Percentiles rank a stretch among this genome's conserved stretches.
Evolutionary conservation across 257 asterid genomes (phyloP).

Genomic region (Knoxia roxburghii): DNA sequence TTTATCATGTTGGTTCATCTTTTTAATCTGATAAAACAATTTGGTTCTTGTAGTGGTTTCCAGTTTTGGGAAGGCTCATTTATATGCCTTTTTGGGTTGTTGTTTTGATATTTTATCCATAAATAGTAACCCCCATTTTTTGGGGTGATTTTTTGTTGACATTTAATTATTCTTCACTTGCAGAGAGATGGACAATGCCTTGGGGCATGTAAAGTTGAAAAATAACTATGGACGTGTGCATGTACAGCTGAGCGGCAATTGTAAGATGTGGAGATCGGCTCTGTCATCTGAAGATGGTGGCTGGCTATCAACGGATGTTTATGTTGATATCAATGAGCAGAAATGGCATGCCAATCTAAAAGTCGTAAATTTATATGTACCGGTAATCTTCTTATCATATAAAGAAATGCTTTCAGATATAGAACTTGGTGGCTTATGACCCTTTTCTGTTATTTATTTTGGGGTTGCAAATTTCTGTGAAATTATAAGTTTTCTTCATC

Average conservation of each 20-base stretch:
- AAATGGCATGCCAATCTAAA: constrained; percentile 97
- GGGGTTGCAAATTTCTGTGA: constrained; percentile 9
- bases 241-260: constrained; percentile 82
- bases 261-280: constrained; percentile 93
- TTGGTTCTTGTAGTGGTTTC: not conserved
- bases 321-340: constrained; percentile 84
- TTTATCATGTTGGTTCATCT: not conserved
- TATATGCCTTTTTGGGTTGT: constrained; percentile 15
- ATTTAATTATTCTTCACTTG: constrained; percentile 31
- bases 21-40: not conserved
- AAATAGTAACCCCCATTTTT: constrained; percentile 30
- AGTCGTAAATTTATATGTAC: constrained; percentile 79
- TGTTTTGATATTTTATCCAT: constrained; percentile 21
- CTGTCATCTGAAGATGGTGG: constrained; percentile 83
- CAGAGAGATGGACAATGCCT: constrained; percentile 90
- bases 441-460: constrained; percentile 6
- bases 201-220: constrained; percentile 77
- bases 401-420: constrained; percentile 3
- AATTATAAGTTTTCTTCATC: not conserved
- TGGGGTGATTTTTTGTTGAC: constrained; percentile 28
- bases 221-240: constrained; percentile 81
- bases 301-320: constrained; percentile 93
- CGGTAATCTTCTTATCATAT: constrained; percentile 53
- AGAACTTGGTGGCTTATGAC: constrained; percentile 13
- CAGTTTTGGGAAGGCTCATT: not conserved